Evolutionary conservation across 768 basidiomycete genomes (phyloP), one percentile per base, ranked within the genome.

Genomic region (Amyloporia xantha): DNA sequence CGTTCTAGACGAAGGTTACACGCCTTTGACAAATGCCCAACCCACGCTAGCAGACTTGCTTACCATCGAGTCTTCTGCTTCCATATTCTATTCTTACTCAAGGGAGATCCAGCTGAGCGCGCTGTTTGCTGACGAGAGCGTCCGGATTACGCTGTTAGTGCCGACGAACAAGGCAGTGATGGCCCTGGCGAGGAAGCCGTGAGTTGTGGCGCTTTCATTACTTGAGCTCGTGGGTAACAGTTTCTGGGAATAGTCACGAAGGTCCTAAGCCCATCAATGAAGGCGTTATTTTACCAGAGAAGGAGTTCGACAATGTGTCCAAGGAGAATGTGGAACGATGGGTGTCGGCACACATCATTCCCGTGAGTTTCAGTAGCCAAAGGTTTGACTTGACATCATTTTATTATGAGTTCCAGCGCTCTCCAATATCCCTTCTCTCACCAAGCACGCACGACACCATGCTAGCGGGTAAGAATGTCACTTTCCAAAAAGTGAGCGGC

Each of bases 111-210:
- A 78, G 55, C 55, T 84, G n/a, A 82, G 81, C 60, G 58, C 61
- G 25, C 68, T 71, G 9, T 75, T 91, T 43, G 54, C 44, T 20
- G 57, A 61, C 13, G 38, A 36, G 4, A 47, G 58, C 24, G 48
- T 59, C 1, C 70, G 64, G 5, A 64, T 70, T 47, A 90, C 90
- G 0, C 45, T 94, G 9, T 73, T 95, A 37, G 90, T 84, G 4
- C 91, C 91, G 0, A 88, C 86, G 21, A 93, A 95, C 66, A 87
- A 84, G 64, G 91, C 90, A 7, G 80, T 93, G 13, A 89, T 91
- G 79, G 82, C 82, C 3, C 68, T 92, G 46, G 63, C 81, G 2
- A 69, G 81, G 59, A 92, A 93, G 66, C 91, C 91, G 88, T 93
- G 66, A 68, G 86, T 72, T 25, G 41, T 36, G 23, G 43, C 21